A percentile compares a stretch with the other conserved stretches of the same genome.
phyloP scores from a whole-genome alignment of 1,139 yeast species.

The Meyerozyma smithsonii region DNA sequence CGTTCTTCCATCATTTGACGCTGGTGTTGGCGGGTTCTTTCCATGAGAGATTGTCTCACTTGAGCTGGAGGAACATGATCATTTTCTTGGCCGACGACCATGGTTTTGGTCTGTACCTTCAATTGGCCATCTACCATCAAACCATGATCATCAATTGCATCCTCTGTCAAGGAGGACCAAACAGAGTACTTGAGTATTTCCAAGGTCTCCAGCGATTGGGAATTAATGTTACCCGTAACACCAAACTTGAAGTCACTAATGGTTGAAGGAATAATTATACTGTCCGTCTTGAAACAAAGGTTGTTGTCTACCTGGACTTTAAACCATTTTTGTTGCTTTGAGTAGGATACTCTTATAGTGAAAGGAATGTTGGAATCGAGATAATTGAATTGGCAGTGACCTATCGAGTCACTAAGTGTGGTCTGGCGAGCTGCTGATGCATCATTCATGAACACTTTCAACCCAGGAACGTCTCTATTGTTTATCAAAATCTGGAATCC shows the following conservation, averaged over 20 bases:
- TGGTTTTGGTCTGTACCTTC: slow-evolving; percentile 20
- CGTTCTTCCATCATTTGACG: slow-evolving; percentile 15
- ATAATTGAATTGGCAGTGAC: slow-evolving; percentile 53
- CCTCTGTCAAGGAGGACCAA: slow-evolving; percentile 50
- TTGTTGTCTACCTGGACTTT: slow-evolving; percentile 68
- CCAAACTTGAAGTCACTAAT: slow-evolving; percentile 43
- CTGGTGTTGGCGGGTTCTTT: slow-evolving; percentile 25
- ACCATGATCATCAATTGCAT: slow-evolving; percentile 56
- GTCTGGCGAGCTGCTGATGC: slow-evolving; percentile 28
- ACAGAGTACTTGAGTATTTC: slow-evolving; percentile 56
- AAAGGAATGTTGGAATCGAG: slow-evolving; percentile 68
- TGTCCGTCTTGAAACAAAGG: slow-evolving; percentile 61
- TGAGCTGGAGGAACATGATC: slow-evolving; percentile 18
- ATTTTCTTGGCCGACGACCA: slow-evolving; percentile 12
- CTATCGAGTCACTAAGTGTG: slow-evolving; percentile 35
- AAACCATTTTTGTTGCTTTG: slow-evolving; percentile 36
- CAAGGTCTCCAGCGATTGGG: slow-evolving; percentile 46
- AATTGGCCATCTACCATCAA: slow-evolving; percentile 43
- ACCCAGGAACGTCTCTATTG: slow-evolving; percentile 42
- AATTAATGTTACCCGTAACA: slow-evolving; percentile 40
- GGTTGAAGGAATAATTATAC: slow-evolving; percentile 34
- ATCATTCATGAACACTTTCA: slow-evolving; percentile 58
- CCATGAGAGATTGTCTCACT: slow-evolving; percentile 36
- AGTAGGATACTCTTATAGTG: slow-evolving; percentile 60
- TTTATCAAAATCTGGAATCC: slow-evolving; percentile 59